Evolutionary conservation across 169 alveolate species (phyloP).

Genomic region (Eimeria maxima): DNA sequence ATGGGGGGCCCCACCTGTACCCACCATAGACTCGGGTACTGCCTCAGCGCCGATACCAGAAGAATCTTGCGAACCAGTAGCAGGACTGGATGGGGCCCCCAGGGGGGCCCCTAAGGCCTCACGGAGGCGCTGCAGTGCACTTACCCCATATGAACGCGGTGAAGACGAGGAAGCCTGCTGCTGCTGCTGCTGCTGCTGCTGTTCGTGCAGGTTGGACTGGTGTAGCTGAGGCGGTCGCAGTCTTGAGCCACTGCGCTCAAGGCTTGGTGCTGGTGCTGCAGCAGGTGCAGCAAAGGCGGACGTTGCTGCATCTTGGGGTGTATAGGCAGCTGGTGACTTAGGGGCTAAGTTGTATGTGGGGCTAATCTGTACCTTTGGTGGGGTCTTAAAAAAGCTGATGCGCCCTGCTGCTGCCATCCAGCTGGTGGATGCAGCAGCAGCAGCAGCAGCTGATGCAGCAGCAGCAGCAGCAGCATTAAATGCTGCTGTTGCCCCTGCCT

Average conservation of each 20-base stretch:
- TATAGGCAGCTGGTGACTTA: not conserved
- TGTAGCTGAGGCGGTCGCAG: conserved; percentile 19
- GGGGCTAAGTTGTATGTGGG: not conserved
- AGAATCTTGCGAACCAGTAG: not conserved
- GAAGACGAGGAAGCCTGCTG: not conserved
- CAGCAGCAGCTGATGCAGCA: conserved; percentile 22
- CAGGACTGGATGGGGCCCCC: not conserved
- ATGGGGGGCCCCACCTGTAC: not conserved
- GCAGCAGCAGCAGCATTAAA: conserved; percentile 40
- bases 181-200: conserved; percentile 43
- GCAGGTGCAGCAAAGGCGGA: conserved; percentile 5
- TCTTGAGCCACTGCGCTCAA: not conserved
- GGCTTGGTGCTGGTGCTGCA: conserved; percentile 21
- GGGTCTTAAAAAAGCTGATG: not conserved
- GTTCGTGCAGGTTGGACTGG: not conserved
- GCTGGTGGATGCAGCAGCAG: conserved; percentile 57
- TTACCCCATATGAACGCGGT: not conserved
- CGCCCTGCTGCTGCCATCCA: conserved; percentile 45
- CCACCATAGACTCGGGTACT: too few species aligned
- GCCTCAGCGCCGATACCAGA: not conserved
- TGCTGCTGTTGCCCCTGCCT: conserved; percentile 32
- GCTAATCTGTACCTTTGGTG: not conserved
- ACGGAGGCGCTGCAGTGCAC: not conserved
- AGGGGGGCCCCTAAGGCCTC: not conserved
- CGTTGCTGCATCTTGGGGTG: not conserved